Percentiles rank a stretch among this genome's conserved stretches.
These are phyloP conservation scores for Diaporthe australafricana DNA, from an alignment of 2,329 filamentous ascomycete genomes.

Conservation along the genomic window DNA sequence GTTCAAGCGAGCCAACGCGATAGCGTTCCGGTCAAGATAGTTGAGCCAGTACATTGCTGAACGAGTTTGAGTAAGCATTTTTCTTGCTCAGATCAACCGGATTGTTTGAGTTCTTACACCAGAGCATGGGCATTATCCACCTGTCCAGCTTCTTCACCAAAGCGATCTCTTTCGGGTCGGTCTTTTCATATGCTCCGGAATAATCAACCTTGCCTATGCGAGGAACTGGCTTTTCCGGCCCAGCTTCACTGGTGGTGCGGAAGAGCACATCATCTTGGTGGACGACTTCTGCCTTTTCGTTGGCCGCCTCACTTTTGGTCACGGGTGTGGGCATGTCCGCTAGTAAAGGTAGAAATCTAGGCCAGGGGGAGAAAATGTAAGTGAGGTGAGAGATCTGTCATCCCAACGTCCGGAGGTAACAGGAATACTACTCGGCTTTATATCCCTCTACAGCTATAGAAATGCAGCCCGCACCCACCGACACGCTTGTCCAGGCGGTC, in stretches of 20 bases:
- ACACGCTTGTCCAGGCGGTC: not conserved
- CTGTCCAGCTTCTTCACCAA: constrained; percentile 52
- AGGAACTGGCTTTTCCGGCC: constrained; percentile 14
- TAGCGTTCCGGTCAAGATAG: constrained; percentile 64
- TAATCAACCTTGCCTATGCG: constrained; percentile 14
- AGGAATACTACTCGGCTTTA: constrained; percentile 9
- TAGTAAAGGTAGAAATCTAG: not conserved
- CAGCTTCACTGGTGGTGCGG: constrained; percentile 13
- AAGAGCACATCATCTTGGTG: constrained; percentile 19
- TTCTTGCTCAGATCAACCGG: not conserved
- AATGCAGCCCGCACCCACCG: not conserved
- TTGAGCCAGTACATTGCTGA: constrained; percentile 31
- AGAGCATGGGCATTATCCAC: constrained; percentile 54
- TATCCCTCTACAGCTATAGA: not conserved
- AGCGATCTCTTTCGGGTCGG: constrained; percentile 48
- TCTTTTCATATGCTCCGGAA: constrained; percentile 41
- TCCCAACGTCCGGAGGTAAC: not conserved
- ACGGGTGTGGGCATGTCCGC: constrained; percentile 5
- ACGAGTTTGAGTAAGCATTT: not conserved
- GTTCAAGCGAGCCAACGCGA: constrained; percentile 66
- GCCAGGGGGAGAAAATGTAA: not conserved
- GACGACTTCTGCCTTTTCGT: constrained; percentile 10
- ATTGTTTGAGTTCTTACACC: constrained; percentile 21
- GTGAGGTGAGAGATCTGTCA: not conserved
- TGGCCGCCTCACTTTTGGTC: not conserved